Base-by-base conservation (phyloP, 805 yeast genomes). In the Candida chilensis region DNA sequence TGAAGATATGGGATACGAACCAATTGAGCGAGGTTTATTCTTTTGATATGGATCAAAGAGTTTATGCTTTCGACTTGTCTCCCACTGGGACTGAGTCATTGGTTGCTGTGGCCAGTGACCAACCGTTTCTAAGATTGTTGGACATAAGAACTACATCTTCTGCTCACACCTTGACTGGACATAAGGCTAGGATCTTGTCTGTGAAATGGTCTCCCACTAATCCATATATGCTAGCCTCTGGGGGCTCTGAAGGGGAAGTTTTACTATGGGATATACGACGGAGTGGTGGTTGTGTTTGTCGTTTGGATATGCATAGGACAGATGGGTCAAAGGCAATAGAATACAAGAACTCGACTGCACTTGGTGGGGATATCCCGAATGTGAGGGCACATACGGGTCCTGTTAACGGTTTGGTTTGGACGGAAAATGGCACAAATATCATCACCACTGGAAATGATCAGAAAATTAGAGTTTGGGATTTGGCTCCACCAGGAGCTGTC, bases 201-300 rank as follows among this genome's bases (percentile, higher is more conserved):
- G 74, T 79, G 18, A 72, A 75, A 43, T 86, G 94, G 90, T 79
- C 82, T 27, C 95, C 95, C 0, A 55, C 57, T 5, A 57, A 71
- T 37, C 53, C 74, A 1, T 54, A 79, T 42, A 37, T 81, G 3
- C 57, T 88, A 2, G 87, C 88, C 1, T 67, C 86, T 4, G 95
- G 95, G 1, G 87, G 90, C 14, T 67, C 73, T 12, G 85, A 80
- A 41, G 96, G 96, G 0, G 78, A 78, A 27, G 77, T 82, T 6
- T 67, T 82, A 31, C 47, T 88, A 0, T 88, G 96, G 96, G 97
- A 88, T 48, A 68, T 86, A 8, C 56, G 97, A 28, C 57, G 81
- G 28, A 71, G 84, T 16, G 61, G 64, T 12, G 68, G 80, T 20
- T 78, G 85, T 42, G 50, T 84, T 16, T 65, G 76, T 27, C 64